Evolutionary conservation across 73 alveolate genomes (phyloP), one percentile per base, ranked within the genome.

Genomic region (Paraurostyla sp.): DNA sequence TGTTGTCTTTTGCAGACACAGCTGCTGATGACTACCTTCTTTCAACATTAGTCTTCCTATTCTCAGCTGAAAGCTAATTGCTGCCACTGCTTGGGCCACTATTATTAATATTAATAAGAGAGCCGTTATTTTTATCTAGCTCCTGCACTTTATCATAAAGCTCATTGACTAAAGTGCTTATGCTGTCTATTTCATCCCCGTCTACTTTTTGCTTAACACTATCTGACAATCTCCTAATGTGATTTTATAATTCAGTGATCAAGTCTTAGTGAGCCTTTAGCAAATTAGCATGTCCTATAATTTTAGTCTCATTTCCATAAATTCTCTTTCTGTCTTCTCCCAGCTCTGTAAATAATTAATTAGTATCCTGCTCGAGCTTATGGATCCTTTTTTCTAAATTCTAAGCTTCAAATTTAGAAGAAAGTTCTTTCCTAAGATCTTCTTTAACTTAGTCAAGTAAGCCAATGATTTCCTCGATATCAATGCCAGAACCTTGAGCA

Each of bases 161-260:
- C 7, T 73, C 86, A 73, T 73, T 73, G 7, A 73, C 56, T 48
- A 73, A 46, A 33, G 59, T 40, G 40, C 25, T 73, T 56, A 73
- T 43, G 30, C 86, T 49, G 29, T 73, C 86, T 1, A 73, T 73
- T 48, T 73, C 86, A 3, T 73, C 86, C 0, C 86, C 86, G 30
- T 73, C 86, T 46, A 73, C 71, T 73, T 73, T 73, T 20, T 73
- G 29, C 33, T 73, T 73, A 3, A 73, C 71, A n/a, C 22, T 6
- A 45, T 73, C 86, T 2, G 29, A 16, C 4, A 43, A 22, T 25
- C 51, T 43, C 32, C 86, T 73, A 22, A 73, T 0, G 1, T 73
- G 2, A 73, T 73, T 73, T 25, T 73, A 27, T 3, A 73, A 38
- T 48, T 73, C 86, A 29, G 65, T 48, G 9, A 73, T 43, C 33